phyloP scores from a whole-genome alignment of 2,329 filamentous ascomycete genomes.

The Sporothrix protearum region DNA sequence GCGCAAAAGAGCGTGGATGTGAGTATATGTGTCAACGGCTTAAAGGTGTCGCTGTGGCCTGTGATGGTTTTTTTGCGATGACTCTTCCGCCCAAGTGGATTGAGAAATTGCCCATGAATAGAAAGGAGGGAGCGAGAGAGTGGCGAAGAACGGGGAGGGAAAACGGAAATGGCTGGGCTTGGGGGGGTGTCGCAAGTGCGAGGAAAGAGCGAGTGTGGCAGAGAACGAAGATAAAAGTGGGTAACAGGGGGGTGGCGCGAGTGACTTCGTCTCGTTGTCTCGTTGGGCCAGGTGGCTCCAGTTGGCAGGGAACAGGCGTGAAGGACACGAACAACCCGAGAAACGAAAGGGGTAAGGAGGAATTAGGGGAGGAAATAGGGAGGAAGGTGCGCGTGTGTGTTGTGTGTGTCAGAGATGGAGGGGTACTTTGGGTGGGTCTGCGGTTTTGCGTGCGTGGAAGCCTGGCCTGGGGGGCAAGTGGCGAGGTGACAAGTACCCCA shows the following conservation, averaged over 20 bases:
- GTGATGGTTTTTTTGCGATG: conserved; percentile 28
- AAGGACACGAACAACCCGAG: neutral
- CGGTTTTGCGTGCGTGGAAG: conserved; percentile 29
- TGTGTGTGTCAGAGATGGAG: conserved; percentile 23
- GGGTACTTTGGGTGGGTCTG: conserved; percentile 33
- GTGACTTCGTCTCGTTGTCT: neutral
- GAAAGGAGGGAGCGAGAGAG: conserved; percentile 18
- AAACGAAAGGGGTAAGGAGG: neutral
- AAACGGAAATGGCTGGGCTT: conserved; percentile 25
- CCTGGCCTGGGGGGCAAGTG: conserved; percentile 35
- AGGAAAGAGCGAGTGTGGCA: conserved; percentile 8
- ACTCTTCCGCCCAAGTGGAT: conserved; percentile 26
- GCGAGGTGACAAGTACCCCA: conserved; percentile 29
- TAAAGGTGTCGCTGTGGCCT: conserved; percentile 23
- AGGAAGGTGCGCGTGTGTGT: neutral
- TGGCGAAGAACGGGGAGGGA: conserved; percentile 15
- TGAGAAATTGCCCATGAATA: neutral
- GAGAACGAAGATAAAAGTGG: conserved; percentile 26
- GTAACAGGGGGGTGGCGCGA: conserved; percentile 22
- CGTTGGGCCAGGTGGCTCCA: conserved; percentile 36
- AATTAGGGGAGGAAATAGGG: neutral
- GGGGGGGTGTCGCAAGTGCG: conserved; percentile 19
- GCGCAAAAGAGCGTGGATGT: conserved; percentile 27
- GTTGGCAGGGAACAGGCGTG: conserved; percentile 30
- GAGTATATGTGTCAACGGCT: conserved; percentile 23